Evolutionary conservation across 768 basidiomycete species (phyloP).

Genomic region (Boletus eberwhitei): DNA sequence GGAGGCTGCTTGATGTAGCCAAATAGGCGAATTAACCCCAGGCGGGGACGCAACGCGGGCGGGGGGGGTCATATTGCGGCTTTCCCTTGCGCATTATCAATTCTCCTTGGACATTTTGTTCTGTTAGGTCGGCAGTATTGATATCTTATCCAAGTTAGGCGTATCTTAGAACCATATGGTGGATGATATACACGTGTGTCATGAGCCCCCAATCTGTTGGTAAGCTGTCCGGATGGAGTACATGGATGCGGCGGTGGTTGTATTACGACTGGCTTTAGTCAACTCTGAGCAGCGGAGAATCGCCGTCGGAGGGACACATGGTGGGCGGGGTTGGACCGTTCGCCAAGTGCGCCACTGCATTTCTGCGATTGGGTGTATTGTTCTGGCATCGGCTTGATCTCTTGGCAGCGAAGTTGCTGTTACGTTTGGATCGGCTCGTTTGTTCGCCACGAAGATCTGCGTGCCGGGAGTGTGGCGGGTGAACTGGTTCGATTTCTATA

Average conservation of each 20-base stretch:
- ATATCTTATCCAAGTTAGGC: background rate
- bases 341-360: background rate
- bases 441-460: background rate
- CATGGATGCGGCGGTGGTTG: background rate
- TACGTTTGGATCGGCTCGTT: background rate
- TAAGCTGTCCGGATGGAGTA: background rate
- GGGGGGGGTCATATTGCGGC: background rate
- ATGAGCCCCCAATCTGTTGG: background rate
- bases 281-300: background rate
- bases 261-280: background rate
- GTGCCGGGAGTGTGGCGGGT: background rate
- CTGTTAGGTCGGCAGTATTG: background rate
- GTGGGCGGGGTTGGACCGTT: background rate
- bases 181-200: background rate
- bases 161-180: background rate
- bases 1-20: slow-evolving; percentile 12
- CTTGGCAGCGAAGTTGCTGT: background rate
- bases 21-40: background rate
- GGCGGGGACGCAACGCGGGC: background rate
- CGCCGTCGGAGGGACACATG: background rate
- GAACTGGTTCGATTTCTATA: slow-evolving; percentile 19
- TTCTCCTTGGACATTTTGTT: background rate
- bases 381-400: background rate
- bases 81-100: background rate
- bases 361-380: background rate